phyloP scores from a whole-genome alignment of 1,284 basidiomycete species.

The Malassezia furfur region DNA sequence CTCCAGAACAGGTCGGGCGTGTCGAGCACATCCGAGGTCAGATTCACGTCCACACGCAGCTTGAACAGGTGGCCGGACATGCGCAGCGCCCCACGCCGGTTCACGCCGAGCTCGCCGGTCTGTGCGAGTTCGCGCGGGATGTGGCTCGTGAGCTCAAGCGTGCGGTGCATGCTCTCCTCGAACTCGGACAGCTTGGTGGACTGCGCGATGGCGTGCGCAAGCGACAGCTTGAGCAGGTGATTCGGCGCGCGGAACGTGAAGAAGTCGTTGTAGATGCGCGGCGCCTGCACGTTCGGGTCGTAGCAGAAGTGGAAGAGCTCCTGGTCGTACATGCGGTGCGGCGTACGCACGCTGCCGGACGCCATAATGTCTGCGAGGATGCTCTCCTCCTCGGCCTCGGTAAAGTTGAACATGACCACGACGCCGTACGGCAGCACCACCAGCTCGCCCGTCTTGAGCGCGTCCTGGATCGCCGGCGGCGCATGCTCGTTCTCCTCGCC shows the following conservation, averaged over 20 bases:
- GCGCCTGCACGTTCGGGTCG: conserved; percentile 69
- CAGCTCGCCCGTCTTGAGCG: conserved; percentile 42
- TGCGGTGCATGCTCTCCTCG: conserved; percentile 68
- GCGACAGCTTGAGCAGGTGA: conserved; percentile 61
- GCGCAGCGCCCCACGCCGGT: conserved; percentile 70
- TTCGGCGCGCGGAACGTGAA: conserved; percentile 64
- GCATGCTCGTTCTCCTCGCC: conserved; percentile 39
- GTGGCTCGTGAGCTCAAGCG: conserved; percentile 67
- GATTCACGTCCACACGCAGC: conserved; percentile 76
- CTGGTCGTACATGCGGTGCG: conserved; percentile 25
- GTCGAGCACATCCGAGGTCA: conserved; percentile 83
- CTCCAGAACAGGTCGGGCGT: conserved; percentile 92
- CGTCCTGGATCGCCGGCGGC: conserved; percentile 37
- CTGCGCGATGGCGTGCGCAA: conserved; percentile 87
- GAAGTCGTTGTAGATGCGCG: conserved; percentile 70
- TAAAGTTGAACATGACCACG: conserved; percentile 47
- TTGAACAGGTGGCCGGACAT: conserved; percentile 82
- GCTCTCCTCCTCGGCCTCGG: conserved; percentile 36
- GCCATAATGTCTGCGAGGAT: conserved; percentile 42
- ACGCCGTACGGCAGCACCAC: conserved; percentile 46
- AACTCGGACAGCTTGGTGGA: conserved; percentile 83
- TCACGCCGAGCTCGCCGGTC: conserved; percentile 68
- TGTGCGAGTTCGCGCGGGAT: conserved; percentile 76
- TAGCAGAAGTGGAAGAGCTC: conserved; percentile 52
- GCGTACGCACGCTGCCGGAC: conserved; percentile 35